A percentile compares a stretch with the other conserved stretches of the same genome.
These are phyloP conservation scores for Sclerotinia sclerotiorum DNA, from an alignment of 2,329 filamentous ascomycete species.

Conservation along the genomic window DNA sequence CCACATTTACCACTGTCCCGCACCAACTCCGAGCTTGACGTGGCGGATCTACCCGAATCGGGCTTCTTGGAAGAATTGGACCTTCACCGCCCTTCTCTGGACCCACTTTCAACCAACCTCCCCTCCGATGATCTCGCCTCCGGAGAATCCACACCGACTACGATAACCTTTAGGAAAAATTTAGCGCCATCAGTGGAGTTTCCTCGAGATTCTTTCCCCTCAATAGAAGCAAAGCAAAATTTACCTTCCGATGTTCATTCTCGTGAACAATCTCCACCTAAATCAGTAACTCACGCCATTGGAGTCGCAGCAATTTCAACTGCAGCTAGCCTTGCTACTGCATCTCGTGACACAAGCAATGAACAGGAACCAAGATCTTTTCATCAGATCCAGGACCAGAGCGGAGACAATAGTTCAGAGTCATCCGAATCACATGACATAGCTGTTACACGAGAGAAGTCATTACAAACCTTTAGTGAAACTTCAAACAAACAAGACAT, in stretches of 20 bases:
- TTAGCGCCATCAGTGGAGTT: slow-evolving; percentile 21
- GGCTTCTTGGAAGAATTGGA: slow-evolving; percentile 18
- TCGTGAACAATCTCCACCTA: slow-evolving; percentile 18
- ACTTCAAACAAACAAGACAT: slow-evolving; percentile 15
- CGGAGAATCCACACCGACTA: slow-evolving; percentile 68
- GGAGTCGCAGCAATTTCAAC: slow-evolving; percentile 28
- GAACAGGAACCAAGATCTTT: slow-evolving; percentile 45
- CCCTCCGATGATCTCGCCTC: slow-evolving; percentile 55
- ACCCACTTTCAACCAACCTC: slow-evolving; percentile 41
- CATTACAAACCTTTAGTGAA: slow-evolving; percentile 28
- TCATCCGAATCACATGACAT: slow-evolving; percentile 23
- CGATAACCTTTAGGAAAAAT: slow-evolving; percentile 43
- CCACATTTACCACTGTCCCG: slow-evolving; percentile 53
- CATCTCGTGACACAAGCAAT: slow-evolving; percentile 36
- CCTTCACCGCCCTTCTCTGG: slow-evolving; percentile 20
- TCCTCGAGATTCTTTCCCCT: slow-evolving; percentile 20
- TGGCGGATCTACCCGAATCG: slow-evolving; percentile 21
- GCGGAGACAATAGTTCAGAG: slow-evolving; percentile 24
- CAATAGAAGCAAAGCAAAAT: slow-evolving; percentile 10
- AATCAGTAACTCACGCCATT: slow-evolving; percentile 29
- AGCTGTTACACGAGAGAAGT: slow-evolving; percentile 25
- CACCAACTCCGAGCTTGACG: slow-evolving; percentile 44
- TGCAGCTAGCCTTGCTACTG: slow-evolving; percentile 32
- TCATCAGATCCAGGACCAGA: slow-evolving; percentile 32
- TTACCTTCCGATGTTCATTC: slow-evolving; percentile 17